A percentile compares a stretch with the other conserved stretches of the same genome.
These are phyloP conservation scores for Comarum palustre DNA, from an alignment of 306 rosid species.

Conservation along the genomic window DNA sequence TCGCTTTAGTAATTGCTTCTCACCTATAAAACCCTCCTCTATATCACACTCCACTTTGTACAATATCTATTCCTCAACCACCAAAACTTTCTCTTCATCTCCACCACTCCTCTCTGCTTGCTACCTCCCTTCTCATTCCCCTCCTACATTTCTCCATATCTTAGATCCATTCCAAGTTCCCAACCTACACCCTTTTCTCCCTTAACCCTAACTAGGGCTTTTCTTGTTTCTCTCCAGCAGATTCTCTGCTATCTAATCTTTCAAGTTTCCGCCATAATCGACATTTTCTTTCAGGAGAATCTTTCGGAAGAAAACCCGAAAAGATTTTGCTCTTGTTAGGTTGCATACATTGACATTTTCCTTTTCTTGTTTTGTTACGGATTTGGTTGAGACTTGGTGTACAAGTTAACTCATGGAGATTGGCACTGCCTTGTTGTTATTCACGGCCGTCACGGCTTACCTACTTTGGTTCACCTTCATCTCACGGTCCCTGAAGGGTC, in stretches of 20 bases:
- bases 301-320: not conserved
- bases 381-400: conserved; percentile 9
- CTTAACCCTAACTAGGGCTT: not conserved
- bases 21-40: conserved; percentile 67
- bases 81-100: not conserved
- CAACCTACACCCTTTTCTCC: not conserved
- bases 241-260: not conserved
- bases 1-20: conserved; percentile 57
- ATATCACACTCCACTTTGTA: conserved; percentile 34
- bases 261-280: conserved; percentile 11
- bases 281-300: not conserved
- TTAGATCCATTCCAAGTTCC: not conserved
- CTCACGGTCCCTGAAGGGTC: conserved; percentile 80
- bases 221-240: not conserved
- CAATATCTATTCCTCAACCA: not conserved
- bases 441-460: conserved; percentile 72
- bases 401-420: conserved; percentile 54
- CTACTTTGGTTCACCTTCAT: conserved; percentile 81
- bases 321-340: not conserved
- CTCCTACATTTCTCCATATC: not conserved
- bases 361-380: not conserved
- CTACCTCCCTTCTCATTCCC: not conserved
- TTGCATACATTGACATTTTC: conserved; percentile 9
- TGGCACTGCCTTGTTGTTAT: conserved; percentile 52
- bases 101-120: not conserved